Evolutionary conservation across 345 rosid genomes (phyloP), one percentile per base, ranked within the genome.

Genomic region (Lagerstroemia speciosa): DNA sequence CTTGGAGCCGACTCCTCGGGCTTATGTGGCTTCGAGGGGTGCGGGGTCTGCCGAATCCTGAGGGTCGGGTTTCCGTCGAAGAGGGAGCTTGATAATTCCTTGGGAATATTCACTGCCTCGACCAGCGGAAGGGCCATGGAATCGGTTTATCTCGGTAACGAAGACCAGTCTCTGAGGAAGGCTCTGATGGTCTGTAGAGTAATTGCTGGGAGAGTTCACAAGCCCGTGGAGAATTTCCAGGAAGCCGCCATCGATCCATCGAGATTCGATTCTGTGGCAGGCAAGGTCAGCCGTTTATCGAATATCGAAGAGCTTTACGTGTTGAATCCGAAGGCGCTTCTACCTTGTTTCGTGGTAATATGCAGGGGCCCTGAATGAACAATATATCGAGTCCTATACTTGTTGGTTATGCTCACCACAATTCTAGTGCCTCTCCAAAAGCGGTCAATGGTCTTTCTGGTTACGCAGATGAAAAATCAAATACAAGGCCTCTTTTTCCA

Each of bases 331-430:
- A 82, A 71, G 71, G 93, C 93, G 78, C 83, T 91, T 52, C 80
- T 91, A 24, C 91, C 91, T 75, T 87, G 97, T 76, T 91, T 89
- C 76, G 90, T 87, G 45, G 82, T 84, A 8, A 75, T 85, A 45
- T 88, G 83, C 73, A 78, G 70, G 64, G 70, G 64, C 65, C 81
- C 20, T 78, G 82, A 76, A 19, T 8, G 61, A 55, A 3, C 29
- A 68, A 55, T 36, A 32, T 26, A 16, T 26, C 17, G 14, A 52
- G 34, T 41, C 46, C 32, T 8, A 65, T 7, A 15, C 22, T 41
- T 16, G 20, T 19, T 6, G 55, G 8, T 30, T 26, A 20, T 45
- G 38, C 45, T 30, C 27, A 30, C 30, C 58, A 20, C 17, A 50
- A 10, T 53, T 30, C 22, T 16, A 20, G 32, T 29, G 69, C 2